Evolutionary conservation across 1,284 basidiomycete species (phyloP).

Genomic region (Chalciporus sp.): DNA sequence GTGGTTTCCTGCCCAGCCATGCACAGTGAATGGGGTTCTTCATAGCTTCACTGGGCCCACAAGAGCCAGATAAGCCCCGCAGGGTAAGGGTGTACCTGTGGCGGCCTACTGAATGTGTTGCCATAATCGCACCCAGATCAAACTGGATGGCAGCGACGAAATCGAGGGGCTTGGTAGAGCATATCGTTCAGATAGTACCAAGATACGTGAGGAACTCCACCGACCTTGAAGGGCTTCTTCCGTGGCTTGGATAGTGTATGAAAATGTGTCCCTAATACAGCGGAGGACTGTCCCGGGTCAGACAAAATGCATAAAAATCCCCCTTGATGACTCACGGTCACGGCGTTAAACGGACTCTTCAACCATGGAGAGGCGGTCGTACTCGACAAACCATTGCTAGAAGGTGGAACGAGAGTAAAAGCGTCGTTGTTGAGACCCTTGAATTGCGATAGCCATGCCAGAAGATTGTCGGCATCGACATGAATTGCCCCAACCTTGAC

Average conservation of each 20-base stretch:
- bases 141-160: conserved; percentile 18
- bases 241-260: conserved; percentile 15
- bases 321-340: conserved; percentile 26
- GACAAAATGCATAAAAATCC: neutral
- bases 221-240: conserved; percentile 20
- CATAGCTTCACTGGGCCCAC: conserved; percentile 50
- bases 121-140: conserved; percentile 26
- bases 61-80: conserved; percentile 40
- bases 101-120: conserved; percentile 36
- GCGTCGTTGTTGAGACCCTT: conserved; percentile 8
- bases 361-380: conserved; percentile 30
- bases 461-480: conserved; percentile 46
- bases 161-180: conserved; percentile 19
- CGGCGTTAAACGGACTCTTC: conserved; percentile 32
- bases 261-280: conserved; percentile 15
- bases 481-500: conserved; percentile 50
- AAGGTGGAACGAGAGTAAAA: conserved; percentile 23
- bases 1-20: conserved; percentile 53
- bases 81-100: conserved; percentile 45
- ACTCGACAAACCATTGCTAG: conserved; percentile 1
- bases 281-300: conserved; percentile 24
- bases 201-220: neutral
- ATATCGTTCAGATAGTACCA: conserved; percentile 5
- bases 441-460: conserved; percentile 22
- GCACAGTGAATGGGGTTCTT: conserved; percentile 48